Base-by-base conservation (phyloP, 2,329 filamentous ascomycete species). In the Hymenotorrendiella dingleyae region DNA sequence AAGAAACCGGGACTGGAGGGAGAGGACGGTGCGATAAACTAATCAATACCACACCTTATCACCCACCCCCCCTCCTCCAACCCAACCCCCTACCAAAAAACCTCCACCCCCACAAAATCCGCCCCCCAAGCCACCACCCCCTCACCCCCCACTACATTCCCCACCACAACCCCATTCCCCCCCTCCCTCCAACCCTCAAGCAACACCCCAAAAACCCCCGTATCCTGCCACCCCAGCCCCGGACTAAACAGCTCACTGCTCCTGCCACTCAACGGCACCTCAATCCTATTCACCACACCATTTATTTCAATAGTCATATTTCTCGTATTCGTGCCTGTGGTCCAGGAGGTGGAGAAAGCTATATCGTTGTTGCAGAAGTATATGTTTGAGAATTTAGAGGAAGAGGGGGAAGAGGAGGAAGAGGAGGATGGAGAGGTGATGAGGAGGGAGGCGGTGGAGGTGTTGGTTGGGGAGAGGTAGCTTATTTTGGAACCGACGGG, bases 81-180 rank as follows among this genome's bases (percentile, higher is more conserved):
- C 33, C 20, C 4, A n/a, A 12, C 7, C 16, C 10, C 26, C 40
- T 46, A 53, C 52, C 36, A 53, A 29, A 27, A 57, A n/a, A 64
- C 46, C 11, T 44, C 52, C 27, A 65, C 24, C 0, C 64, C 63
- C 6, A 67, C 63, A 43, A 67, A 62, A 46, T 66, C 64, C 5
- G 62, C 55, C 4, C 47, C 63, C 38, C 54, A 64, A 17, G 42
- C 39, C 27, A 58, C 53, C 7, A 59, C 48, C 1, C 55, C 58
- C 32, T 47, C 45, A n/a, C 46, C 50, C 0, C 56, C 57, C 5
- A 46, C 57, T 23, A 46, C 54, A 53, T 66, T 66, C 0, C 58
- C 57, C 20, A 66, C 54, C 3, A 59, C 53, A 10, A 67, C 48
- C 23, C 16, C 21, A 42, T 56, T 54, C 7, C n/a, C 21, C 4